Conservation (phyloP, 2,329 filamentous ascomycete species). For the Fusarium camptoceras region DNA sequence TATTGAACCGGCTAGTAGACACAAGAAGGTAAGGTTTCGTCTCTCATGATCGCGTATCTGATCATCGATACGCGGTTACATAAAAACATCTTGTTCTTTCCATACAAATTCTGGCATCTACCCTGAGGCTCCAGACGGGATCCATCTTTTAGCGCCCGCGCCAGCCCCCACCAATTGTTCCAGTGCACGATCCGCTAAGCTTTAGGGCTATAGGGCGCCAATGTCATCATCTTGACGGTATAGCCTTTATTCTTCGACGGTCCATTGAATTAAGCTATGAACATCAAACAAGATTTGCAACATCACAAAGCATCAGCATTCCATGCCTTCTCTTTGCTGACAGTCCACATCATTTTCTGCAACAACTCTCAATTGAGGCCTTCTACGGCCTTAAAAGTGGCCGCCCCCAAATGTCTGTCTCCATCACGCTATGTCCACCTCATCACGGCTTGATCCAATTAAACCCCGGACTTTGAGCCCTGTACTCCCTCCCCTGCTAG, state of each 20-base stretch:
- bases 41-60: neutral
- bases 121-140: neutral
- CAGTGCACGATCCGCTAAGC: slow-evolving; percentile 15
- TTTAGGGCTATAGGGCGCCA: slow-evolving; percentile 7
- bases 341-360: no score
- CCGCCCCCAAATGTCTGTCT: slow-evolving; percentile 16
- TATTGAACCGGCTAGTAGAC: neutral
- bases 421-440: slow-evolving; percentile 7
- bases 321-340: neutral
- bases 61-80: neutral
- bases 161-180: slow-evolving; percentile 12
- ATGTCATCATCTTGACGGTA: slow-evolving; percentile 6
- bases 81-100: neutral
- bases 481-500: slow-evolving; percentile 26
- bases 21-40: neutral
- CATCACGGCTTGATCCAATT: slow-evolving; percentile 32
- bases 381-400: slow-evolving; percentile 7
- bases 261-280: neutral
- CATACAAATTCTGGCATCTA: neutral
- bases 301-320: neutral
- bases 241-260: neutral
- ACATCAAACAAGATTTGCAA: neutral
- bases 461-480: slow-evolving; percentile 31
- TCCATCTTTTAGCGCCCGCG: slow-evolving; percentile 27
- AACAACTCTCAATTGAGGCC: slow-evolving; percentile 19